phyloP scores from a whole-genome alignment of 352 stramenopile species.

The Globisporangium acanthophoron region DNA sequence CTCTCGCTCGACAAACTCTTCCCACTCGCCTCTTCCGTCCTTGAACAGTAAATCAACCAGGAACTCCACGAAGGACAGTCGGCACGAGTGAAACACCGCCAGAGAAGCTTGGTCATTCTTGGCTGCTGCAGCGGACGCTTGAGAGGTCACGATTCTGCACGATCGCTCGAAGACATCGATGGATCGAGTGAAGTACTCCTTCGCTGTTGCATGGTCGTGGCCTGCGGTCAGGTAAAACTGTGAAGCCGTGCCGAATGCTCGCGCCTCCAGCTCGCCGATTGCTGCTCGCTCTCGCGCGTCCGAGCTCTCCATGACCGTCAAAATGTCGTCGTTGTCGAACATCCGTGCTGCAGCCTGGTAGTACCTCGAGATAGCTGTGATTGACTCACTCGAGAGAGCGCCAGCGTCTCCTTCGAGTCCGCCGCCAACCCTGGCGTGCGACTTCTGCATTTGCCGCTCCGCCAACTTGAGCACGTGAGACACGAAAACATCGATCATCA shows the following conservation, averaged over 20 bases:
- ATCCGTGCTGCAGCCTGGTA: conserved; percentile 72
- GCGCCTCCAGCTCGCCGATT: conserved; percentile 60
- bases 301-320: conserved; percentile 56
- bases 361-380: conserved; percentile 53
- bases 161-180: conserved; percentile 60
- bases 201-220: conserved; percentile 29
- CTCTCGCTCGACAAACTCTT: conserved; percentile 32
- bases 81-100: conserved; percentile 31
- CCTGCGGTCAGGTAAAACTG: conserved; percentile 51
- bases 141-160: conserved; percentile 10
- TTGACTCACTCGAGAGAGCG: conserved; percentile 16
- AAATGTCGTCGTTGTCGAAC: conserved; percentile 79
- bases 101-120: conserved; percentile 3
- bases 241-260: conserved; percentile 55
- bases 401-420: background rate
- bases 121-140: background rate
- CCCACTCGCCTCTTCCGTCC: conserved; percentile 24
- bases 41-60: conserved; percentile 59
- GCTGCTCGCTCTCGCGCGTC: conserved; percentile 32
- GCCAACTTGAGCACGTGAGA: conserved; percentile 75
- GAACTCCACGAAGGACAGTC: conserved; percentile 68
- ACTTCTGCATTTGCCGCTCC: conserved; percentile 49
- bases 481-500: conserved; percentile 81
- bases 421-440: conserved; percentile 2
- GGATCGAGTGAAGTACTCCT: conserved; percentile 52